phyloP scores from a whole-genome alignment of 2,329 filamentous ascomycete species.

The Emergomyces orientalis region DNA sequence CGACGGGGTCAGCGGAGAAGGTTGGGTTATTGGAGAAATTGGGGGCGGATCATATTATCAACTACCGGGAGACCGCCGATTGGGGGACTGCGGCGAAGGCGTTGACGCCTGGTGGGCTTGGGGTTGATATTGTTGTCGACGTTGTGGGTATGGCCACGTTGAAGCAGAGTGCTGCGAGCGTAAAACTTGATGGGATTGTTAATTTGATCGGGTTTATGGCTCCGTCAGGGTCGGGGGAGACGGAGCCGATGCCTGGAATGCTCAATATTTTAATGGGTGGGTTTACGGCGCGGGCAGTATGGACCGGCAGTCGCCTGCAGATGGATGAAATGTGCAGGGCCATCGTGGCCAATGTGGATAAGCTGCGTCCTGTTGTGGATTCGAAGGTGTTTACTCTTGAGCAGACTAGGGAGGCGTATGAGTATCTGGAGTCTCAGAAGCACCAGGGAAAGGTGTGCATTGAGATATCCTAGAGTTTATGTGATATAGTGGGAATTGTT shows the following conservation, averaged over 20 bases:
- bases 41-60: constrained; percentile 47
- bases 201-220: constrained; percentile 43
- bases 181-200: constrained; percentile 49
- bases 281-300: constrained; percentile 40
- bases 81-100: constrained; percentile 47
- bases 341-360: constrained; percentile 40
- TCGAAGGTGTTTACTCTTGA: constrained; percentile 40
- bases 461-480: constrained; percentile 6
- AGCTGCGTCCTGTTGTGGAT: constrained; percentile 39
- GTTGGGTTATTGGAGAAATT: constrained; percentile 39
- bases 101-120: constrained; percentile 31
- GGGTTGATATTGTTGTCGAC: constrained; percentile 49
- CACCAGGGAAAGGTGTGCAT: constrained; percentile 10
- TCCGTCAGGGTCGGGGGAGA: constrained; percentile 23
- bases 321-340: constrained; percentile 47
- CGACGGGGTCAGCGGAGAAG: constrained; percentile 46
- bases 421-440: constrained; percentile 5
- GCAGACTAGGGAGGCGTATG: constrained; percentile 32
- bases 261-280: constrained; percentile 42
- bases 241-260: constrained; percentile 32
- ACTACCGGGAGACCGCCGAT: constrained; percentile 44
- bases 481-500: background rate
- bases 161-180: constrained; percentile 44
- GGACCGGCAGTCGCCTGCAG: constrained; percentile 40
- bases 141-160: constrained; percentile 46